Conservation (phyloP, 83 land plant species). For the Larix sibirica region DNA sequence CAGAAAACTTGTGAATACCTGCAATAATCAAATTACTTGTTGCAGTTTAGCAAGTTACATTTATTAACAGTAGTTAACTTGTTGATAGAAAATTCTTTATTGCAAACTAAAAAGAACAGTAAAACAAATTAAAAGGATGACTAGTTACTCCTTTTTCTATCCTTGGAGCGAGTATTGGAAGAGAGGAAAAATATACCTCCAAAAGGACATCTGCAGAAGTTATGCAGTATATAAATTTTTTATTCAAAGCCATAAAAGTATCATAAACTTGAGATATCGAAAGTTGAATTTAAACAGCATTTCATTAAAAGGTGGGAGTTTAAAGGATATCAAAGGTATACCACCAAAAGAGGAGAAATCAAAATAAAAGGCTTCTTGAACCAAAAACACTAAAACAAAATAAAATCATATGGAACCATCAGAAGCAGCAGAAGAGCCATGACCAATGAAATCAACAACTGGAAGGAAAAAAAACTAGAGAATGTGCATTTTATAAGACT, state of each 20-base stretch:
- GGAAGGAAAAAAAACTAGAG: neutral
- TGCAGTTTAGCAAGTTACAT: neutral
- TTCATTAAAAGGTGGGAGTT: neutral
- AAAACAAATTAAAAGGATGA: neutral
- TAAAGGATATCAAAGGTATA: neutral
- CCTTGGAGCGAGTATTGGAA: neutral
- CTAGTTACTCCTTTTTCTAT: neutral
- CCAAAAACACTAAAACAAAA: neutral
- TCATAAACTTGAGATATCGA: neutral
- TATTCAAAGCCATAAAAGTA: neutral
- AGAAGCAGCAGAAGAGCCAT: neutral
- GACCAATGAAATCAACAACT: neutral
- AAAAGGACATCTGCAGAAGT: neutral
- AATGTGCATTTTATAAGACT: no score
- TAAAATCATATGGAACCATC: no score
- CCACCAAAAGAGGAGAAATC: neutral
- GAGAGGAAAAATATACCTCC: neutral
- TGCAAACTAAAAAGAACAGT: neutral
- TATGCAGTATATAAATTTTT: neutral
- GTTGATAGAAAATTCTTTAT: neutral
- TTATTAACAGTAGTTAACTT: neutral
- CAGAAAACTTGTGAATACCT: conserved; percentile 65
- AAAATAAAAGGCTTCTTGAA: no score
- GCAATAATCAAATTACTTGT: conserved; percentile 13
- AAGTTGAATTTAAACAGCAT: neutral